Evolutionary conservation across 306 rosid species (phyloP).

Genomic region (Castanea sativa): DNA sequence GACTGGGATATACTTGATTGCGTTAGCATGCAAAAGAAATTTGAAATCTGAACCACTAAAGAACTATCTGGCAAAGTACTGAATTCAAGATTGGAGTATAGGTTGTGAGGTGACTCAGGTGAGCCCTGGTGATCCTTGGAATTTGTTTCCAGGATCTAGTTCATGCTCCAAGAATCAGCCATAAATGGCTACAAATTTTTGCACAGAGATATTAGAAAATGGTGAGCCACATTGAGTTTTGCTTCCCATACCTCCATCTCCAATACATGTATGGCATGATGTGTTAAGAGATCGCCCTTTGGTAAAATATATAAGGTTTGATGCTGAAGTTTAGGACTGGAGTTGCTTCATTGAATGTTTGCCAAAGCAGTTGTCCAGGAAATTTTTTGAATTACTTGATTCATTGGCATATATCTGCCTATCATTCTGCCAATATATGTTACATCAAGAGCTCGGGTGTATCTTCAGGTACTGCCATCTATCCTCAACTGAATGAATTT

Average conservation of each 20-base stretch:
- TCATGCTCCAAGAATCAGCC: constrained; percentile 11
- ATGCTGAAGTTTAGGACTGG: constrained; percentile 25
- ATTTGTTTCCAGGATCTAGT: not conserved
- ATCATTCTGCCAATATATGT: constrained; percentile 29
- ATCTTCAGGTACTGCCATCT: constrained; percentile 50
- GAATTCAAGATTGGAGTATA: constrained; percentile 2
- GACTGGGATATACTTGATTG: constrained; percentile 24
- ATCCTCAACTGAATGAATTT: not conserved
- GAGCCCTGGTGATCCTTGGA: constrained; percentile 21
- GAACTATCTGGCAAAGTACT: constrained; percentile 33
- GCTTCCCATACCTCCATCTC: constrained; percentile 26
- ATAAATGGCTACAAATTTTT: constrained; percentile 25
- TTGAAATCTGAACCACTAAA: constrained; percentile 28
- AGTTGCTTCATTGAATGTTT: constrained; percentile 17
- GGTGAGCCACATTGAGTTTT: constrained; percentile 43
- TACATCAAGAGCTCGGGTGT: constrained; percentile 30
- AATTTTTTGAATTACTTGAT: constrained; percentile 21
- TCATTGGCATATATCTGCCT: constrained; percentile 25
- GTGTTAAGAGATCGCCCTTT: constrained; percentile 18
- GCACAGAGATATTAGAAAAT: constrained; percentile 34
- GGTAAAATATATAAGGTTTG: constrained; percentile 26
- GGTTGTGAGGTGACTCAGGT: not conserved
- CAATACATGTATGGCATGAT: constrained; percentile 23
- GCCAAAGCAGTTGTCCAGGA: constrained; percentile 29
- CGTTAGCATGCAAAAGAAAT: constrained; percentile 24